Base-by-base conservation (phyloP, 495 filamentous ascomycete genomes). In the Neurospora intermedia region DNA sequence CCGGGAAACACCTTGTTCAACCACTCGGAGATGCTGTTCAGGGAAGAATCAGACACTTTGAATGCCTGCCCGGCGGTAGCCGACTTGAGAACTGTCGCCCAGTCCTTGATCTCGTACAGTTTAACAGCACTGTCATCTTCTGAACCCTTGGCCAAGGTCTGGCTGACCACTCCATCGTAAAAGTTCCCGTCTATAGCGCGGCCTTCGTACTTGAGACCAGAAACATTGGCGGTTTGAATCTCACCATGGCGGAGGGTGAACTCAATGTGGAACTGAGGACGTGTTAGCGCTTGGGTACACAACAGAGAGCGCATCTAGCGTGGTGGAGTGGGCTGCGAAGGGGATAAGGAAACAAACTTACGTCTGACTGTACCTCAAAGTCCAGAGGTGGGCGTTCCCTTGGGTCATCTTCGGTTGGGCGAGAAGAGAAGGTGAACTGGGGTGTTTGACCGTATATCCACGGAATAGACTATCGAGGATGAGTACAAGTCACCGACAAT, bases 371-470 rank as follows among this genome's bases (percentile, higher is more conserved):
- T 9, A 84, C 69, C 43, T 73, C 69, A 15, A 45, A 69, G 6
- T 84, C 85, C 54, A 87, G 71, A 9, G 82, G 76, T 16, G 87
- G 85, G 69, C 88, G 81, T 69, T 83, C 83, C 13, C 88, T 83
- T 18, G 84, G 83, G 75, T 91, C 89, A 0, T 87, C 86, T 54
- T 87, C 84, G 13, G 83, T 87, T 4, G 82, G 80, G 69, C 84
- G 78, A n/a, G 83, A 84, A 70, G 84, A 82, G 69, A 97, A 91
- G 35, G 88, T 91, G 79, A 98, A 97, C 76, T 91, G 88, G 0
- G 94, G 94, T 23, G 94, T 97, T 80, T 97, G 93, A 3, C 85
- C 87, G 79, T 90, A 96, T 75, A 91, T 90, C 92, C 93, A 97
- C 15, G 91, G 89, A 6, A 82, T 77, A 0, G 92, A 93, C 88